Evolutionary conservation across 148 eudicot species (phyloP).

Genomic region (Fagopyrum esculentum): DNA sequence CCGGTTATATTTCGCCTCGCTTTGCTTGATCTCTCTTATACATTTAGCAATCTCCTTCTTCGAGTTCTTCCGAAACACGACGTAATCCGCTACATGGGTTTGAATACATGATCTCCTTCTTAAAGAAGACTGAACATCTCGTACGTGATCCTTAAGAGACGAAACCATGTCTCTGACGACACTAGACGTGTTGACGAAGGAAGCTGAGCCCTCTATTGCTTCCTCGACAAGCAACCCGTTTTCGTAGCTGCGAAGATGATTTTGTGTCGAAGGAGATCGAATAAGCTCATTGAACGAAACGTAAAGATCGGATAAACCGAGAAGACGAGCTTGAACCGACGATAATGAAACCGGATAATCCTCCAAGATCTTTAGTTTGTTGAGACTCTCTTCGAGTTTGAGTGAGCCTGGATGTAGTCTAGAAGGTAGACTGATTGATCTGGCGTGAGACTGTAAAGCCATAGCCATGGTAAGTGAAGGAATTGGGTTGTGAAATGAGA

Average conservation of each 20-base stretch:
- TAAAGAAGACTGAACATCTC: conserved; percentile 37
- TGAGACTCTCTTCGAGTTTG: neutral
- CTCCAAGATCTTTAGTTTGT: neutral
- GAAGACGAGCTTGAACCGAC: conserved; percentile 26
- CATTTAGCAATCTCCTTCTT: conserved; percentile 28
- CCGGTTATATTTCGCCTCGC: conserved; percentile 19
- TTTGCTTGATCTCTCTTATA: conserved; percentile 22
- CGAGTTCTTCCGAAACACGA: conserved; percentile 30
- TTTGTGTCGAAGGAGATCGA: conserved; percentile 26
- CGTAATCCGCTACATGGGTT: conserved; percentile 18
- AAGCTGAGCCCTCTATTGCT: conserved; percentile 43
- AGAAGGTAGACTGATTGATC: neutral
- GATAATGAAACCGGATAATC: neutral
- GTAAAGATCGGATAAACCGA: conserved; percentile 46
- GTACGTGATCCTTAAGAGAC: conserved; percentile 32
- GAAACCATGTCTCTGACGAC: conserved; percentile 25
- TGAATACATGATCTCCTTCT: conserved; percentile 32
- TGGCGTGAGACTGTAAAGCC: neutral
- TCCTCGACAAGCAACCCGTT: conserved; percentile 32
- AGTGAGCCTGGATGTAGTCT: neutral
- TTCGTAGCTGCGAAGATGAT: conserved; percentile 23
- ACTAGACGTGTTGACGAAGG: conserved; percentile 38
- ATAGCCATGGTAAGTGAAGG: neutral
- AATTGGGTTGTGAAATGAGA: too few relatives aligned
- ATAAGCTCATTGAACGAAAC: conserved; percentile 34